Evolutionary conservation across 192 early-diverging fungal species (phyloP), one percentile per base, ranked within the genome.

Genomic region (Umbelopsis ramanniana): DNA sequence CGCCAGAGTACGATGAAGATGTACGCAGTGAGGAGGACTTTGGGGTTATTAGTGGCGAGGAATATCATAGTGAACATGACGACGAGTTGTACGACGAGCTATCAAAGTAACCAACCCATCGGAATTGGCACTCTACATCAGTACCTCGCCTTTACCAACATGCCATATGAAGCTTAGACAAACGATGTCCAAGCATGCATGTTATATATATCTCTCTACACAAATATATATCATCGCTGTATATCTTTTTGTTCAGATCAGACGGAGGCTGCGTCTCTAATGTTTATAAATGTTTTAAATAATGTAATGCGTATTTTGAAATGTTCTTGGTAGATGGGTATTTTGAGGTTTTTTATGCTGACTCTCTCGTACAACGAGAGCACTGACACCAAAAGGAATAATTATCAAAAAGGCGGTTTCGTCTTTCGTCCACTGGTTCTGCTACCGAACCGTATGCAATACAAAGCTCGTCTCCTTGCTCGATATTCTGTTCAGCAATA

Each of bases 371-470:
- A 69, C 90, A 91, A 50, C 84, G 72, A 14, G 69, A 55, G 68
- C 90, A 91, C n/a, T 72, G 60, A 52, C 90, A 91, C 23, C 54
- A 50, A 70, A 91, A 91, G 63, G 88, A 84, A 38, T 89, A 91
- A 70, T 89, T 73, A n/a, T 89, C 82, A 3, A 70, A 60, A 7
- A 91, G 71, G 33, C 89, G 74, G 3, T 21, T 23, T 23, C 79
- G 76, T 24, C 90, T 72, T 12, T 84, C 84, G 1, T 66, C 33
- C 10, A 80, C 63, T 0, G 73, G 46, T 12, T 80, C 82, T 14
- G 78, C 63, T 19, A 90, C 81, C 37, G 81, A 83, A 12, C 90
- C 90, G 68, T 91, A 91, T 0, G 86, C 82, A 19, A 91, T 90
- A 55, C 85, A 87, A 35, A 87, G 80, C 72, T 91, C 90, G 14